phyloP scores from a whole-genome alignment of 2,329 filamentous ascomycete genomes.

The Cryoendolithus antarcticus region DNA sequence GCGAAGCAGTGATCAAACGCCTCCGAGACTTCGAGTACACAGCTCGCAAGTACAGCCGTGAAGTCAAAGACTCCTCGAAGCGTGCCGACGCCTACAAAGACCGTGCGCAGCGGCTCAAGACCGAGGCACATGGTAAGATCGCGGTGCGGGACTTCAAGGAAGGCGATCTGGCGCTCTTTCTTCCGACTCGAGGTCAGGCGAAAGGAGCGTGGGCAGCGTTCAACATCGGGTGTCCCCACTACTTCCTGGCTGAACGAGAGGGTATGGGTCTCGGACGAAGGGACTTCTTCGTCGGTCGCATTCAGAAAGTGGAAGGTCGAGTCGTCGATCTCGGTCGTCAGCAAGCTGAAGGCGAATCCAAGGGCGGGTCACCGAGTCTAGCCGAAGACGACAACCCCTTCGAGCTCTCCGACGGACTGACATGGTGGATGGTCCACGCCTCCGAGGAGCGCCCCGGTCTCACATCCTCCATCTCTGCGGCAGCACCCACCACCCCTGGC shows the following conservation, averaged over 20 bases:
- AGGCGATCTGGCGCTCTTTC: constrained; percentile 83
- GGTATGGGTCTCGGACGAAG: constrained; percentile 69
- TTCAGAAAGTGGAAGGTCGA: constrained; percentile 79
- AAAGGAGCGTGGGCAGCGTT: constrained; percentile 96
- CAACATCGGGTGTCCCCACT: constrained; percentile 94
- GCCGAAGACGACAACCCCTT: constrained; percentile 91
- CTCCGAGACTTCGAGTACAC: constrained; percentile 89
- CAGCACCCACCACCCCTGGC: constrained; percentile 75
- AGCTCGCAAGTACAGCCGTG: constrained; percentile 84
- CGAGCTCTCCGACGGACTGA: constrained; percentile 82
- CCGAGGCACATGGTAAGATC: constrained; percentile 89
- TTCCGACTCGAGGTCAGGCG: constrained; percentile 87
- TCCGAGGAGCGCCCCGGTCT: constrained; percentile 61
- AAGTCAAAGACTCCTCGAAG: constrained; percentile 49
- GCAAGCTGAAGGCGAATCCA: constrained; percentile 9
- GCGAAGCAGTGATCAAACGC: constrained; percentile 74
- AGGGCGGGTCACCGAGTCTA: constrained; percentile 34
- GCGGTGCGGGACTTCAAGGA: constrained; percentile 94
- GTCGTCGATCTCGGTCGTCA: constrained; percentile 55
- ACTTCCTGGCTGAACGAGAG: constrained; percentile 90
- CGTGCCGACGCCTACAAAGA: constrained; percentile 54
- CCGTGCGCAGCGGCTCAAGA: constrained; percentile 66
- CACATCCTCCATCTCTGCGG: constrained; percentile 32
- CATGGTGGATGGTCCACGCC: constrained; percentile 94
- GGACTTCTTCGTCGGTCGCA: constrained; percentile 94